A percentile compares a stretch with the other conserved stretches of the same genome.
These are phyloP conservation scores for Epichloe hybrida DNA, from an alignment of 2,329 filamentous ascomycete genomes.

Conservation along the genomic window DNA sequence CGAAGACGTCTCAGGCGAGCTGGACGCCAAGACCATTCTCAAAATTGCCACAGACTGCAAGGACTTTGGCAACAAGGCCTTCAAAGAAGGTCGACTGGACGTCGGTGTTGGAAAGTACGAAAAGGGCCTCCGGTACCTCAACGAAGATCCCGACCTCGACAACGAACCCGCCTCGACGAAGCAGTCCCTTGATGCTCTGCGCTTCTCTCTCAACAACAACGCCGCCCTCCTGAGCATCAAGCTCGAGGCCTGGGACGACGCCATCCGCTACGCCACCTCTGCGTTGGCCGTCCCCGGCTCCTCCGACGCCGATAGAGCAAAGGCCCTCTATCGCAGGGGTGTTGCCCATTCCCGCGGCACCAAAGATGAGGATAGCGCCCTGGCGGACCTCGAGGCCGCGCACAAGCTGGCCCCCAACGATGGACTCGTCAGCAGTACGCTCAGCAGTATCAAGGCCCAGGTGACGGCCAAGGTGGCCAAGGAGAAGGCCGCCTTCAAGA, in stretches of 20 bases:
- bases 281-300: slow-evolving; percentile 56
- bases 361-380: slow-evolving; percentile 74
- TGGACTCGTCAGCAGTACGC: slow-evolving; percentile 59
- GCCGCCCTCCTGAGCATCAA: slow-evolving; percentile 77
- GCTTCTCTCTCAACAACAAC: slow-evolving; percentile 82
- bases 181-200: slow-evolving; percentile 54
- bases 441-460: slow-evolving; percentile 64
- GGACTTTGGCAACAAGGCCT: slow-evolving; percentile 81
- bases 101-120: slow-evolving; percentile 82
- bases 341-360: slow-evolving; percentile 52
- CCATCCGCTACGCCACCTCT: slow-evolving; percentile 52
- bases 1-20: slow-evolving; percentile 57
- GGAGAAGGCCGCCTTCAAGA: slow-evolving; percentile 86
- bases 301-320: slow-evolving; percentile 68
- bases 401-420: slow-evolving; percentile 63
- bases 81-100: slow-evolving; percentile 61
- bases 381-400: slow-evolving; percentile 63
- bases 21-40: slow-evolving; percentile 55
- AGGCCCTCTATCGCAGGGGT: slow-evolving; percentile 76
- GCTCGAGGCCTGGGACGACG: slow-evolving; percentile 57
- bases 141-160: slow-evolving; percentile 67
- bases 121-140: slow-evolving; percentile 80
- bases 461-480: slow-evolving; percentile 62
- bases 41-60: slow-evolving; percentile 78
- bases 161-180: slow-evolving; percentile 57